These are phyloP conservation scores for Rhododendron griersonianum DNA, from an alignment of 148 eudicot species.

Conservation along the genomic window DNA sequence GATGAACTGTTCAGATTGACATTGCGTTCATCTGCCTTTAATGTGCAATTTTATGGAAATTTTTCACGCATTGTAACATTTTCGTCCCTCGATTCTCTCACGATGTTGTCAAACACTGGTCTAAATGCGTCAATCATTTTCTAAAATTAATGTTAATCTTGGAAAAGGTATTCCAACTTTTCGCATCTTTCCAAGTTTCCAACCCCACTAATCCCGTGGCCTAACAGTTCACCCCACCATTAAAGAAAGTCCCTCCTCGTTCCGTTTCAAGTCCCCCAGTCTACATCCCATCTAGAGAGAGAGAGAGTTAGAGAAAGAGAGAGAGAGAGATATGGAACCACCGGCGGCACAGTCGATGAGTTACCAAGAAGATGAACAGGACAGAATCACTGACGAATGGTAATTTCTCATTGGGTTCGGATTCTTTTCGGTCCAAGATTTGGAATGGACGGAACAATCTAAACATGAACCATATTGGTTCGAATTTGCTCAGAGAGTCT, in stretches of 20 bases:
- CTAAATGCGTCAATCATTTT: not conserved
- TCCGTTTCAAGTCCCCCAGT: not conserved
- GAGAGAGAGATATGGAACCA: conserved; percentile 25
- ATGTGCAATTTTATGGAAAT: too few relatives aligned
- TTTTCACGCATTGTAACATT: too few relatives aligned
- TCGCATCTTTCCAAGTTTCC: not conserved
- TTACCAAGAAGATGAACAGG: conserved; percentile 22
- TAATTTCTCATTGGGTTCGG: too few relatives aligned
- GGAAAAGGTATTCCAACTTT: not conserved
- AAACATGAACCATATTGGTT: too few relatives aligned
- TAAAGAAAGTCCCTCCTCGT: not conserved
- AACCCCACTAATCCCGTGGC: not conserved
- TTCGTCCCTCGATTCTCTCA: not conserved
- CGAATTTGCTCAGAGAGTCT: too few relatives aligned
- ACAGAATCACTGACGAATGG: conserved; percentile 1
- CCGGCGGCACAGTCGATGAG: conserved; percentile 31
- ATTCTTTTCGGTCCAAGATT: too few relatives aligned
- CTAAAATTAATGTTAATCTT: not conserved
- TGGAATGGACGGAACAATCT: too few relatives aligned
- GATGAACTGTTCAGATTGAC: too few relatives aligned
- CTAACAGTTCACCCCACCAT: not conserved
- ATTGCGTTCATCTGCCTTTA: too few relatives aligned
- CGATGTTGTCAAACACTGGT: not conserved
- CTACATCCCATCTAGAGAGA: not conserved
- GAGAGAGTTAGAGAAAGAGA: conserved; percentile 1